A percentile compares a stretch with the other conserved stretches of the same genome.
Evolutionary conservation across 768 basidiomycete species (phyloP).

Genomic region (Russula olivacea): DNA sequence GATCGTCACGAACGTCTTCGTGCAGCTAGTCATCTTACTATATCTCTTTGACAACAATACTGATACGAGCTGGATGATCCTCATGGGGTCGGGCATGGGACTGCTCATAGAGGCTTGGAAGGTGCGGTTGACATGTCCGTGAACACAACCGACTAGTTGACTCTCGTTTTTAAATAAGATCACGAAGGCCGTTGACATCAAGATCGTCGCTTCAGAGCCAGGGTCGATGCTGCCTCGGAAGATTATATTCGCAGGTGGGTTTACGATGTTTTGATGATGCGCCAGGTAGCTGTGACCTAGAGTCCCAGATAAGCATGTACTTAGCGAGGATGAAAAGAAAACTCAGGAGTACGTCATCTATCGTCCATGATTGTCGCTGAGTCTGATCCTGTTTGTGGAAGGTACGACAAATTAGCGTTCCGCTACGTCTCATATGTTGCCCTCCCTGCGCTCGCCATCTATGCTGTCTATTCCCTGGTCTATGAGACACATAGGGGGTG

Average conservation of each 20-base stretch:
- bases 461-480: conserved; percentile 73
- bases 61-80: conserved; percentile 97
- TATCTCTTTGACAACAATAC: conserved; percentile 95
- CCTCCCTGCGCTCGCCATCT: conserved; percentile 70
- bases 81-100: conserved; percentile 79
- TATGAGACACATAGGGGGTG: conserved; percentile 86
- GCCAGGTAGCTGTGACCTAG: conserved; percentile 15
- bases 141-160: not conserved
- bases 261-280: conserved; percentile 18
- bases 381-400: conserved; percentile 29
- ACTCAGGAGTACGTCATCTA: conserved; percentile 78
- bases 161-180: conserved; percentile 41
- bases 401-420: conserved; percentile 91
- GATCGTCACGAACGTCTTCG: conserved; percentile 91
- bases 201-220: conserved; percentile 50
- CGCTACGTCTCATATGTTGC: conserved; percentile 89
- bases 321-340: conserved; percentile 96
- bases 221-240: conserved; percentile 73
- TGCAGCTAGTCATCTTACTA: conserved; percentile 83
- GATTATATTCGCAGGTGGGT: conserved; percentile 72
- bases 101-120: conserved; percentile 93
- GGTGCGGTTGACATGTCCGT: conserved; percentile 36
- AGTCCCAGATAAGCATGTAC: conserved; percentile 78
- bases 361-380: not conserved
- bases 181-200: conserved; percentile 87